A percentile compares a stretch with the other conserved stretches of the same genome.
Conservation (phyloP, 805 yeast species). For the Cyberlindnera xishuangbannaensis region DNA sequence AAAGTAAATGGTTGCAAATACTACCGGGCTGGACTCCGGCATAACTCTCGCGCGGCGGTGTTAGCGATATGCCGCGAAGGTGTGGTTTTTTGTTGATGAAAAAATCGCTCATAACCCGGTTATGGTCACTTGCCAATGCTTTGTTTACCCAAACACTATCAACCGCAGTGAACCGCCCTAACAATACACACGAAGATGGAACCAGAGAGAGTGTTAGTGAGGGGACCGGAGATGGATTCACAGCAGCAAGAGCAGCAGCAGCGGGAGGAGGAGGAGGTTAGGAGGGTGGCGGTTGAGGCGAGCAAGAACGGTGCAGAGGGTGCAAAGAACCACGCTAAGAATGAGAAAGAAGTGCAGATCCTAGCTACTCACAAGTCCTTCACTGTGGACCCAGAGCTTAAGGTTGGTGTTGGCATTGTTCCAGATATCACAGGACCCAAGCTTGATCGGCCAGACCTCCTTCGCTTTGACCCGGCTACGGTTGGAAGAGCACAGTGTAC, state of each 20-base stretch:
- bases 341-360: not conserved
- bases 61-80: too few species aligned
- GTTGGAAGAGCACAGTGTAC: conserved; percentile 32
- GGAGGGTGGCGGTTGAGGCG: conserved; percentile 43
- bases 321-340: not conserved
- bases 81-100: too few species aligned
- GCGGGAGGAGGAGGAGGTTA: conserved; percentile 26
- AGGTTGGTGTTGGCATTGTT: conserved; percentile 22
- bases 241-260: conserved; percentile 30
- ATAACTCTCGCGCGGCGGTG: too few species aligned
- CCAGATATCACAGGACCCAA: conserved; percentile 21
- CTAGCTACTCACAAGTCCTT: conserved; percentile 13
- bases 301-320: conserved; percentile 32
- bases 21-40: too few species aligned
- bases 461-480: not conserved
- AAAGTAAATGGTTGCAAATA: too few species aligned
- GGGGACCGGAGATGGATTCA: conserved; percentile 12
- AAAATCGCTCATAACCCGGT: conserved; percentile 17
- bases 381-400: conserved; percentile 21
- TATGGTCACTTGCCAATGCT: conserved; percentile 5
- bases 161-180: too few species aligned
- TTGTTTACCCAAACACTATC: not conserved
- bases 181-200: too few species aligned
- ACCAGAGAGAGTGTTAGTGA: too few species aligned
- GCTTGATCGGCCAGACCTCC: conserved; percentile 3